Evolutionary conservation across 208 protist species (phyloP).

Genomic region (Leishmania guyanensis): DNA sequence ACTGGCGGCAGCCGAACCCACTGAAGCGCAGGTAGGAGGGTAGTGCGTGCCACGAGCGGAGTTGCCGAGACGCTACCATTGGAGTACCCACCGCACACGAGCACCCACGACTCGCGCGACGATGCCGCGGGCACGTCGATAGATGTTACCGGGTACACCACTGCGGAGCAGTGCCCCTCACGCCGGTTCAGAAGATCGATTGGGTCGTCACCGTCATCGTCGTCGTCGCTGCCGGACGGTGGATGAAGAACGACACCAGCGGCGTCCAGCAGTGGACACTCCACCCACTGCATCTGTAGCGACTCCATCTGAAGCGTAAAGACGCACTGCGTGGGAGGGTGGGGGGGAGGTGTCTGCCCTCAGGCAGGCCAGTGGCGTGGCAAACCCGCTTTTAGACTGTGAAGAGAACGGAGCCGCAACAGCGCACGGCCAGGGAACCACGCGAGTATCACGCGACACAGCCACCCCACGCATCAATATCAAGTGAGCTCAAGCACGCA

Average conservation of each 20-base stretch:
- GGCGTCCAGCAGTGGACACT: constrained; percentile 34
- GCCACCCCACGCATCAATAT: neutral
- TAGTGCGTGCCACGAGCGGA: constrained; percentile 35
- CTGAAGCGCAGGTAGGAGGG: constrained; percentile 31
- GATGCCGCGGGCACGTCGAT: neutral
- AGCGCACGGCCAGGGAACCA: neutral
- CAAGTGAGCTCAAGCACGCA: neutral
- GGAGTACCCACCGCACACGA: constrained; percentile 65
- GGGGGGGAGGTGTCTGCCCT: neutral
- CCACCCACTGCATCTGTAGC: constrained; percentile 47
- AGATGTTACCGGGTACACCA: constrained; percentile 12
- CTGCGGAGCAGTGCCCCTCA: constrained; percentile 70
- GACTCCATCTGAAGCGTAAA: constrained; percentile 10
- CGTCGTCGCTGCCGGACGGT: constrained; percentile 19
- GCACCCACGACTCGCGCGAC: constrained; percentile 34
- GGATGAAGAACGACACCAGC: constrained; percentile 20
- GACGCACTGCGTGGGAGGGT: neutral
- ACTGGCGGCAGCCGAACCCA: constrained; percentile 37
- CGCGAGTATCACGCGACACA: neutral
- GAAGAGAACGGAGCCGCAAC: no score
- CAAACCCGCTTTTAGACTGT: neutral
- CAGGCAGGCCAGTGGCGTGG: neutral
- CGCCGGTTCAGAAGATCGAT: constrained; percentile 49
- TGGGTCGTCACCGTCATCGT: constrained; percentile 35
- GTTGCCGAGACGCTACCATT: constrained; percentile 50